Evolutionary conservation across 2,329 filamentous ascomycete genomes (phyloP), one percentile per base, ranked within the genome.

Genomic region (Venturia oleaginea): DNA sequence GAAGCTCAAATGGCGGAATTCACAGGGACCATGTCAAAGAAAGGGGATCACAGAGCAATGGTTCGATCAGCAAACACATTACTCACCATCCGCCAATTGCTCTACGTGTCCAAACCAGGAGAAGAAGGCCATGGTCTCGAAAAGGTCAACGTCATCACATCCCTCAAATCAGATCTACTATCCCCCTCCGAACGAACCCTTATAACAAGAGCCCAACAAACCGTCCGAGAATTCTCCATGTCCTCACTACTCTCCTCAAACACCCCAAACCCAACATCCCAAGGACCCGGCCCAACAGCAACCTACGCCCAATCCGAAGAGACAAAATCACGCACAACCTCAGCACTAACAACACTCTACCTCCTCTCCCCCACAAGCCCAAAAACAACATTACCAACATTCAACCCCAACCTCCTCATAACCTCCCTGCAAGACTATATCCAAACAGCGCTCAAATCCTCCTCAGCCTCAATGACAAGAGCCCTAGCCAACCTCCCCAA

Each of bases 1-100:
- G 91, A 97, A 73, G 83, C 89, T n/a, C 90, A 96, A 73, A 83
- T 95, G 71, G 79, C 84, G 0, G 92, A 96, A 74, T 79, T 90
- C 5, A 81, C 80, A 2, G 77, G 80, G 2, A 74, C 77, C 19
- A 71, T 69, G 6, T 37, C 69, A 69, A 66, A 71, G 34, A 81
- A 78, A 65, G 88, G 91, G 69, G 90, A 94, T 68, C 87, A 92
- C 70, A 81, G 86, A 54, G 88, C 90, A 0, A 83, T 97, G 71
- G 85, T 96, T n/a, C 83, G 91, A 54, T 94, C 91, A 61, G 86
- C 90, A 0, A 86, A 92, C 72, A 92, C 90, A 0, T 79, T 97
- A 10, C 73, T 97, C 7, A 88, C 85, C 15, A 76, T 97, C 48
- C 83, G 89, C 2, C 88, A 91, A 71, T 79, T 95, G 38, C 82